Evolutionary conservation across 768 basidiomycete genomes (phyloP).

Genomic region (Rhizopogon roseolus): DNA sequence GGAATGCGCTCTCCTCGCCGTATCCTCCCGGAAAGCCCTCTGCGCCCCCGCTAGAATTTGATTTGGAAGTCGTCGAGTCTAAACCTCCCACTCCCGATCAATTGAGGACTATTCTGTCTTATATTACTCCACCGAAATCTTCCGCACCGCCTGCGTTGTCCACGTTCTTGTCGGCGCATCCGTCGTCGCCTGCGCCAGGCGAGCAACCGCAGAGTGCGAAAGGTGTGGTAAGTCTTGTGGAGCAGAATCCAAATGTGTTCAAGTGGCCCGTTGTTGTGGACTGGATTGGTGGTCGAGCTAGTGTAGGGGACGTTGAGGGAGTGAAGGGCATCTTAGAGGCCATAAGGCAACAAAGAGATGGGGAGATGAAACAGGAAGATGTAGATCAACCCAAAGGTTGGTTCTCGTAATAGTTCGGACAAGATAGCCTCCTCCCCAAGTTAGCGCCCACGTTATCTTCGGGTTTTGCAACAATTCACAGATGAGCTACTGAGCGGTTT

Average conservation of each 20-base stretch:
- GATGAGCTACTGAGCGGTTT: no score
- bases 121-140: constrained; percentile 34
- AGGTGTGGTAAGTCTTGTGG: constrained; percentile 45
- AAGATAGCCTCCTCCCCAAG: neutral
- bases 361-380: constrained; percentile 44
- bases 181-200: constrained; percentile 33
- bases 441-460: no score
- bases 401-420: constrained; percentile 33
- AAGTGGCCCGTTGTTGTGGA: constrained; percentile 83
- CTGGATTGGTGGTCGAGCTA: constrained; percentile 63
- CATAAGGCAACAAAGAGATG: constrained; percentile 62
- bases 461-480: no score
- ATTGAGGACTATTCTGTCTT: constrained; percentile 59
- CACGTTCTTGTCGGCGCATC: constrained; percentile 60
- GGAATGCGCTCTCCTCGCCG: constrained; percentile 50
- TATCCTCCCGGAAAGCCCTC: constrained; percentile 51
- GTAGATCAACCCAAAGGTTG: constrained; percentile 49
- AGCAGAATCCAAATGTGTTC: constrained; percentile 52
- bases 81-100: constrained; percentile 65
- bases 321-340: constrained; percentile 65
- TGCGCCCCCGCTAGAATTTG: constrained; percentile 56
- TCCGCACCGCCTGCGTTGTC: constrained; percentile 26
- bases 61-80: constrained; percentile 67
- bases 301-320: constrained; percentile 63
- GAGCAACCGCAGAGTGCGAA: constrained; percentile 37